Percentiles rank a stretch among this genome's conserved stretches.
Conservation (phyloP, 148 eudicot genomes). For the Silene uniflora region DNA sequence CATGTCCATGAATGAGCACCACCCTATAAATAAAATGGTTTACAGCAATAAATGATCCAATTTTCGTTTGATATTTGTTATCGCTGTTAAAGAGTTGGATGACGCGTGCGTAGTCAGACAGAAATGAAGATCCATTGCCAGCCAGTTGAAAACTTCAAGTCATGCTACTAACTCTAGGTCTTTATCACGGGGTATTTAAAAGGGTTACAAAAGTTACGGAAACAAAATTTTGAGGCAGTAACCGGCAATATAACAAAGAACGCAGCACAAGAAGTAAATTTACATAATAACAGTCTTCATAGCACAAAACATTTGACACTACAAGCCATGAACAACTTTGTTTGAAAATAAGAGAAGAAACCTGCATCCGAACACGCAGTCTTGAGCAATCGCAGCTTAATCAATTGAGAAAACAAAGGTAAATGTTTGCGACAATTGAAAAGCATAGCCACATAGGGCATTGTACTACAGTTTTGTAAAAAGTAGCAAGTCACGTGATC, state of each 20-base stretch:
- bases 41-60: no score
- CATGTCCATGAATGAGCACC: no score
- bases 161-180: no score
- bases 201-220: no score
- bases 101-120: no score
- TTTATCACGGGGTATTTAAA: no score
- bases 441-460: conserved; percentile 15
- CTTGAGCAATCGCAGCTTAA: background rate
- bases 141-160: no score
- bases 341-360: background rate
- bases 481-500: conserved; percentile 9
- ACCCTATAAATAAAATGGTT: no score
- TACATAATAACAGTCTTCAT: background rate
- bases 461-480: conserved; percentile 17
- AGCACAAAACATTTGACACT: background rate
- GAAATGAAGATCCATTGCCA: no score
- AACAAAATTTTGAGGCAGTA: background rate
- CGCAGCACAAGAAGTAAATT: background rate
- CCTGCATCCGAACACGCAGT: background rate
- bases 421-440: conserved; percentile 11
- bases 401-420: conserved; percentile 6
- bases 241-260: background rate
- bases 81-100: no score
- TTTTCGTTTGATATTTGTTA: no score
- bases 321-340: background rate